Evolutionary conservation across 106 monocot genomes (phyloP), one percentile per base, ranked within the genome.

Genomic region (Apostasia ramifera): DNA sequence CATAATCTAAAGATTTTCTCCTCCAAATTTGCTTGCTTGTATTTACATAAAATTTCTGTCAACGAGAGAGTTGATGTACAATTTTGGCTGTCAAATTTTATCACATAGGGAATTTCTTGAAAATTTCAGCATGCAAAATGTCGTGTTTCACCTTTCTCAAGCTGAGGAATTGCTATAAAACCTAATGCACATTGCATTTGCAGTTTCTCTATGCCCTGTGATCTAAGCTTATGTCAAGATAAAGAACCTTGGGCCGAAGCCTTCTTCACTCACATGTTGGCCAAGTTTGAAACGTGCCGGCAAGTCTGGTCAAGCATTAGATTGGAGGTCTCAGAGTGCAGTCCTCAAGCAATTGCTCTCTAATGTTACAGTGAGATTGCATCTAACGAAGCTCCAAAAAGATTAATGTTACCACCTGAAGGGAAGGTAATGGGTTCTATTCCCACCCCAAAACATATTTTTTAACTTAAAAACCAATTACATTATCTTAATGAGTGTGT

Each of bases 141-240:
- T 9, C 41, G 1, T 61, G 42, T 11, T 45, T 38, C 7, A 59
- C 47, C 64, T 68, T 8, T 9, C 3, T 26, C 26, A 26, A 26
- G 26, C 26, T 26, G 26, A 26, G 26, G 26, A 26, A 26, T 26
- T 26, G 26, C 26, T 26, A 26, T 56, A n/a, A 56, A 56, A 13
- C 13, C 1, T 3, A 6, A 13, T 1, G 26, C 13, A 4, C n/a
- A 4, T 56, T 26, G 1, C 4, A 57, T 68, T 49, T 44, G 3
- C 80, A 97, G 95, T 74, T 97, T 92, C 67, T 67, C 89, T 6
- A 84, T 92, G 46, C 95, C 92, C 0, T 81, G 71, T 66, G 81
- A 79, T 47, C 70, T 87, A 40, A 89, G 89, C 75, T 42, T 66
- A 55, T 59, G 73, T 64, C 60, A 79, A 53, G 80, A 76, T 56